Evolutionary conservation across 257 asterid genomes (phyloP), one percentile per base, ranked within the genome.

Genomic region (Haberlea rhodopensis): DNA sequence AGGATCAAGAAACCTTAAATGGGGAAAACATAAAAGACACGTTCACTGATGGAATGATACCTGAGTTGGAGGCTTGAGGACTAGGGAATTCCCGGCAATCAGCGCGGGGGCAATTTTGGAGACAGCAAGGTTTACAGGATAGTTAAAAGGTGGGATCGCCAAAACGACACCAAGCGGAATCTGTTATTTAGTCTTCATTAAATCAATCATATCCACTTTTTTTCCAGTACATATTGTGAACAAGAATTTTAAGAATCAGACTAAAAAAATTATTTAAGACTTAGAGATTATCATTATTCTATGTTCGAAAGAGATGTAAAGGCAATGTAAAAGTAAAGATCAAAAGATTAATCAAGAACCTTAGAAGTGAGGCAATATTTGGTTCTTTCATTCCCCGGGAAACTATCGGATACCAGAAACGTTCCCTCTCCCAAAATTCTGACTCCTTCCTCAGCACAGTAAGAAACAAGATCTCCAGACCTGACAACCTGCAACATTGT

Each of bases 31-130:
- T n/a, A n/a, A n/a, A n/a, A n/a, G n/a, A n/a, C n/a, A n/a, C n/a
- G n/a, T n/a, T n/a, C n/a, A n/a, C n/a, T n/a, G n/a, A n/a, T n/a
- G n/a, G n/a, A n/a, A n/a, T n/a, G n/a, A n/a, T n/a, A n/a, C n/a
- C n/a, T n/a, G 98, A 76, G 96, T 85, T 25, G 99, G 99, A 60
- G 99, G 99, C 82, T 92, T 92, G 68, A 92, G 95, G 27, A 92
- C 97, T 5, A 89, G 82, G 22, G 99, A 79, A 74, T 92, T 92
- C 53, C 99, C 99, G 4, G 99, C 95, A 8, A 92, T 85, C 75
- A 92, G 81, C 8, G 99, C 97, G 1, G 97, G 97, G 1, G 74
- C 99, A 15, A 92, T 87, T 73, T 92, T 92, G 78, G 99, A 92
- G 65, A 92, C 99, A 19, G 97, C 99, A 9, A 92, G 96, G 75